Base-by-base conservation (phyloP, 805 yeast genomes). In the Candida stauntonica region DNA sequence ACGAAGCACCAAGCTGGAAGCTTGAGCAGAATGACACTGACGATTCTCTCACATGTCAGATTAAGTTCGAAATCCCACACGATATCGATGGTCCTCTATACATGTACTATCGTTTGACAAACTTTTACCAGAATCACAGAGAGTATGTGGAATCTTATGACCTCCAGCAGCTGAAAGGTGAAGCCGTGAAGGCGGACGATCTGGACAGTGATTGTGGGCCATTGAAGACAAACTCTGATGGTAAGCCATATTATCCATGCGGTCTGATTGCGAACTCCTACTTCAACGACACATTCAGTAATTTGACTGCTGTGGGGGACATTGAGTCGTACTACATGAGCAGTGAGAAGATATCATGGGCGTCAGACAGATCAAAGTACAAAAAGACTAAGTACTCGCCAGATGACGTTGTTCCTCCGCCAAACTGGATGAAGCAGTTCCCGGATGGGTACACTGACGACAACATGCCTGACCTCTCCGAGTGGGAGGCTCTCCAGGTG, bases 111-210 rank as follows among this genome's bases (percentile, higher is more conserved):
- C 79, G 80, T 49, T 67, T 93, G 53, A 88, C 96, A 26, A 87
- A 87, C 58, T 93, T 91, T 61, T 88, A 72, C 61, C 98, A 93
- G 61, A 93, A 93, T 60, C 99, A 93, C 64, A 77, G 99, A 44
- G 86, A 93, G 46, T 93, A 87, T 57, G 98, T 91, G 24, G 79
- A 78, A 44, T 83, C 95, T 8, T 85, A 73, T 60, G 94, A 88
- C 58, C 75, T 82, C 60, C 69, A 72, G 29, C 99, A 93, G 62
- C 58, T 93, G 35, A 76, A 77, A 44, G 99, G 99, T 2, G 61
- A 74, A 20, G 86, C 91, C 3, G 78, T 82, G 7, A 39, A 71
- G 0, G 65, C 66, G 3, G 70, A 62, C 19, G 72, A 67, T 31
- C 59, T 93, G 16, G 69, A 64, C 42, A 52, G 62, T 29, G 66